A percentile compares a stretch with the other conserved stretches of the same genome.
phyloP scores from a whole-genome alignment of 257 asterid genomes.

The Solanum tarapatanum region DNA sequence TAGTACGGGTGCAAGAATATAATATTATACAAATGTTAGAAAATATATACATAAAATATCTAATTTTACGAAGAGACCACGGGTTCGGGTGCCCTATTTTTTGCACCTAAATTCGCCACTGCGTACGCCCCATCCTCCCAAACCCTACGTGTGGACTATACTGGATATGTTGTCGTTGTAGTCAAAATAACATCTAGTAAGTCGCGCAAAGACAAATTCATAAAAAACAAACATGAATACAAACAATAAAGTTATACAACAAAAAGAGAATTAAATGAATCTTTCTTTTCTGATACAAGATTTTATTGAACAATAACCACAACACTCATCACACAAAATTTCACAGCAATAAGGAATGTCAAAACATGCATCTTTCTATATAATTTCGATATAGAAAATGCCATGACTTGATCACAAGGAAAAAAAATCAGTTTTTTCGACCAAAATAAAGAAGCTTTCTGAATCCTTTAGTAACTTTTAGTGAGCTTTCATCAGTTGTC shows the following conservation, averaged over 20 bases:
- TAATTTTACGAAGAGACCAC: too few species aligned
- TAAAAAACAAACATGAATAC: not conserved
- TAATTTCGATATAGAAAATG: not conserved
- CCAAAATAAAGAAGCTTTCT: slow-evolving; percentile 65
- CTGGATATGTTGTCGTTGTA: not conserved
- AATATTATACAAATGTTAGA: too few species aligned
- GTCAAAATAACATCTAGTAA: not conserved
- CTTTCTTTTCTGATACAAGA: not conserved
- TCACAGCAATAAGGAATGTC: not conserved
- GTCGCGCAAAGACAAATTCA: not conserved
- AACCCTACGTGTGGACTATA: not conserved
- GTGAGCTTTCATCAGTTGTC: slow-evolving; percentile 45
- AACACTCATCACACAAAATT: not conserved
- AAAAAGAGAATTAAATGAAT: not conserved
- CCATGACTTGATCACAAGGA: not conserved
- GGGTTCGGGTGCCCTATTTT: too few species aligned
- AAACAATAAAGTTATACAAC: not conserved
- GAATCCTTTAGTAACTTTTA: slow-evolving; percentile 57
- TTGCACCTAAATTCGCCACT: too few species aligned
- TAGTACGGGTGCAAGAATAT: too few species aligned
- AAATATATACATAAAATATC: too few species aligned
- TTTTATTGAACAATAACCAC: not conserved
- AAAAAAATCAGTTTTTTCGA: slow-evolving; percentile 28
- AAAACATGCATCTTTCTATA: not conserved
- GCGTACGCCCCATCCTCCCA: accelerated